phyloP scores from a whole-genome alignment of 2,329 filamentous ascomycete species.

The Hortaea sp. region DNA sequence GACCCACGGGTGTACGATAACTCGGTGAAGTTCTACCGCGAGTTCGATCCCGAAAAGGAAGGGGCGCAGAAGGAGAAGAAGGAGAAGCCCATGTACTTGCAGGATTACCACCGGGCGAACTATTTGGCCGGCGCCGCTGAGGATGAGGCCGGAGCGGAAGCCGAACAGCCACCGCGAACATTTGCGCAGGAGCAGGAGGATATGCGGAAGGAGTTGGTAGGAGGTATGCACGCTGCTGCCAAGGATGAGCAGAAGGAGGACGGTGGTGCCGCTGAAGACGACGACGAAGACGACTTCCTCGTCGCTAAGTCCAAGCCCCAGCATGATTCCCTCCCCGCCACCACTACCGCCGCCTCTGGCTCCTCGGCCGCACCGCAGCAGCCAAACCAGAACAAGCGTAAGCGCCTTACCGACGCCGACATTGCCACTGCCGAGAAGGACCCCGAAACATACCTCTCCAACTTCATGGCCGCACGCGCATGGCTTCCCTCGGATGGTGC shows the following conservation, averaged over 20 bases:
- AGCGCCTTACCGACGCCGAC: constrained; percentile 47
- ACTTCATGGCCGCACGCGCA: constrained; percentile 84
- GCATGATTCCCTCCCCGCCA: constrained; percentile 16
- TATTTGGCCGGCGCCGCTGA: constrained; percentile 63
- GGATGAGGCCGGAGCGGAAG: constrained; percentile 34
- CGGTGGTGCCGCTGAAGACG: constrained; percentile 41
- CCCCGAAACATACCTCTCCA: constrained; percentile 85
- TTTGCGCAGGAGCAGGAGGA: constrained; percentile 84
- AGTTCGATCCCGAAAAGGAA: constrained; percentile 35
- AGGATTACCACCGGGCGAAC: constrained; percentile 87
- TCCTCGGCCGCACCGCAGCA: constrained; percentile 15
- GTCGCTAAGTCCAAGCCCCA: constrained; percentile 54
- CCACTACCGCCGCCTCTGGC: not conserved
- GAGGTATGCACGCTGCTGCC: constrained; percentile 63
- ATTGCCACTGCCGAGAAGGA: constrained; percentile 73
- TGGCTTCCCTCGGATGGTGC: constrained; percentile 65
- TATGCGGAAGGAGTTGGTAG: constrained; percentile 66
- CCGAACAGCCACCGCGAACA: constrained; percentile 46
- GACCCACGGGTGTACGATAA: constrained; percentile 86
- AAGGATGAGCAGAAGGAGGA: constrained; percentile 21
- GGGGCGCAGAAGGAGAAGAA: constrained; percentile 24
- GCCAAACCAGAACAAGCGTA: constrained; percentile 19
- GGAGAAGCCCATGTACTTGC: constrained; percentile 74
- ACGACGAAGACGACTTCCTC: constrained; percentile 57
- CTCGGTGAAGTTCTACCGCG: constrained; percentile 65